Percentiles rank a stretch among this genome's conserved stretches.
Conservation (phyloP, 2,329 filamentous ascomycete genomes). For the Nigrograna mackinnonii region DNA sequence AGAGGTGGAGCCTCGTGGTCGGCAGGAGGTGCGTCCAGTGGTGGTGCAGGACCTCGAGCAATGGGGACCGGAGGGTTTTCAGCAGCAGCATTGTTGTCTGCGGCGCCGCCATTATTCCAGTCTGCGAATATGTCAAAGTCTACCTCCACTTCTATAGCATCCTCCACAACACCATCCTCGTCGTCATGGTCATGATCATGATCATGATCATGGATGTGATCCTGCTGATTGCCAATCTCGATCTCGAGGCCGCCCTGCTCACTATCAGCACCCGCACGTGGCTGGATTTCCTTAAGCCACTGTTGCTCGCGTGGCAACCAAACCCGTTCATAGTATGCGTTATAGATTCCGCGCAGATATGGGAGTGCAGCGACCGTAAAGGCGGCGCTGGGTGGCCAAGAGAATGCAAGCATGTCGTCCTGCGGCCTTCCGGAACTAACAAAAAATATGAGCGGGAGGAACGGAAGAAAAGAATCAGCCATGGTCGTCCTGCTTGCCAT, state of each 20-base stretch:
- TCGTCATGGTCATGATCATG: slow-evolving; percentile 10
- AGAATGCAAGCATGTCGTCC: slow-evolving; percentile 53
- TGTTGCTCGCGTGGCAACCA: slow-evolving; percentile 61
- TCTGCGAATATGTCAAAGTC: slow-evolving; percentile 50
- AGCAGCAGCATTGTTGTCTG: slow-evolving; percentile 42
- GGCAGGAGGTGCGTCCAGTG: slow-evolving; percentile 35
- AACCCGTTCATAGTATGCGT: slow-evolving; percentile 62
- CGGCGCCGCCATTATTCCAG: slow-evolving; percentile 38
- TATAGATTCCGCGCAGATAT: slow-evolving; percentile 67
- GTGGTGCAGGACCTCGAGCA: slow-evolving; percentile 28
- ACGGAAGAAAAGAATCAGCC: slow-evolving; percentile 65
- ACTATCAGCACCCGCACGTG: slow-evolving; percentile 48
- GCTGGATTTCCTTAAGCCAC: slow-evolving; percentile 67
- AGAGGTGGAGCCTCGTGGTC: slow-evolving; percentile 16
- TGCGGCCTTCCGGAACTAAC: slow-evolving; percentile 54
- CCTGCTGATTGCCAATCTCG: slow-evolving; percentile 12
- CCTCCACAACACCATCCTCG: slow-evolving; percentile 20
- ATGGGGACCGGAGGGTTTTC: slow-evolving; percentile 32
- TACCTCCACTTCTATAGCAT: slow-evolving; percentile 47
- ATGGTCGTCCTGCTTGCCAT: slow-evolving; percentile 68
- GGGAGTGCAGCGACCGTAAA: slow-evolving; percentile 69
- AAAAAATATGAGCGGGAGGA: slow-evolving; percentile 65
- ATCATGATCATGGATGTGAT: slow-evolving; percentile 12
- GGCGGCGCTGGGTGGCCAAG: slow-evolving; percentile 69
- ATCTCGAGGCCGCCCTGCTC: slow-evolving; percentile 12